phyloP scores from a whole-genome alignment of 2,329 filamentous ascomycete genomes.

The Myriosclerotinia curreyana region DNA sequence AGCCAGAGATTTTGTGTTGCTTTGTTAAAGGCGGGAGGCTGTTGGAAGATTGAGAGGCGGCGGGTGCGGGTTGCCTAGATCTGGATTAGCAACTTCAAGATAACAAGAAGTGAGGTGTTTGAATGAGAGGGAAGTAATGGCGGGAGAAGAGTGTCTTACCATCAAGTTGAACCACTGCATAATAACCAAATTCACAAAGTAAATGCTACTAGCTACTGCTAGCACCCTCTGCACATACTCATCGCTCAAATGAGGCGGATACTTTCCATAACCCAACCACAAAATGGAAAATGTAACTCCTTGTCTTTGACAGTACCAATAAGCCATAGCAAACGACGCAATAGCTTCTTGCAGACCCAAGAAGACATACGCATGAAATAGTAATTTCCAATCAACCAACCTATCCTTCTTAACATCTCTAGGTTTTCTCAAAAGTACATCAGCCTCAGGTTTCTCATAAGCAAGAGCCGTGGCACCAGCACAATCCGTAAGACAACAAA shows the following conservation, averaged over 20 bases:
- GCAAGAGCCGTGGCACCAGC: conserved; percentile 68
- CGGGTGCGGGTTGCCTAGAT: conserved; percentile 54
- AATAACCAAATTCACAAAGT: conserved; percentile 75
- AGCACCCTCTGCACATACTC: conserved; percentile 49
- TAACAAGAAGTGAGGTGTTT: too few relatives aligned
- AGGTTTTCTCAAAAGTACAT: conserved; percentile 66
- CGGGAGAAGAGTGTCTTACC: conserved; percentile 15
- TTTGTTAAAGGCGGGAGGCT: conserved; percentile 63
- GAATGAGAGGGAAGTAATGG: background rate
- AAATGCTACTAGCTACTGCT: conserved; percentile 49
- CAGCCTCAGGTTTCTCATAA: conserved; percentile 72
- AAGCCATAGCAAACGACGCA: conserved; percentile 60
- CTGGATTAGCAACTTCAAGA: background rate
- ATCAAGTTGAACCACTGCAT: conserved; percentile 79
- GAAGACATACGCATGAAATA: conserved; percentile 68
- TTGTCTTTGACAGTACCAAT: conserved; percentile 58
- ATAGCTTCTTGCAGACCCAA: conserved; percentile 61
- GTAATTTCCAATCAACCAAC: conserved; percentile 68
- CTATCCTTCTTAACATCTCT: conserved; percentile 66
- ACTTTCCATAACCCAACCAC: conserved; percentile 65
- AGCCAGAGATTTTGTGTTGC: conserved; percentile 59
- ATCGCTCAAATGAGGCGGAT: conserved; percentile 45
- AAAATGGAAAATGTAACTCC: conserved; percentile 62
- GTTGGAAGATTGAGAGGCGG: conserved; percentile 65
- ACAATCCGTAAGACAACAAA: conserved; percentile 68